Base-by-base conservation (phyloP, 2,329 filamentous ascomycete genomes). In the Aspergillus tubingensis region DNA sequence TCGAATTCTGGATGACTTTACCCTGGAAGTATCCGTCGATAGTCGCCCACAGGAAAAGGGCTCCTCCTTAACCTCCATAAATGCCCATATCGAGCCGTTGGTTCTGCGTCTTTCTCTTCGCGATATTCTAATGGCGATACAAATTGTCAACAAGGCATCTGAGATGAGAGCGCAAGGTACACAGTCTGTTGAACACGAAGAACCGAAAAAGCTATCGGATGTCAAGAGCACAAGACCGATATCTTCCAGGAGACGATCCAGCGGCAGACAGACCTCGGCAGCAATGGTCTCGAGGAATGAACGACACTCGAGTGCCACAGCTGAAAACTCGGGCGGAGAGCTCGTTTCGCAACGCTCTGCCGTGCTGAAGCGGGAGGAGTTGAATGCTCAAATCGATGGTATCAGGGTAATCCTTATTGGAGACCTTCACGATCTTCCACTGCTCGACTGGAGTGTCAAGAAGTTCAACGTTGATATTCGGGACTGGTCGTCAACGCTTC, bases 1-100 rank as follows among this genome's bases (percentile, higher is more conserved):
- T 50, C 88, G 95, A 17, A 96, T 99, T 62, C 86, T 99, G 32
- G 96, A 99, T 72, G 93, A 99, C 76, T 99, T 99, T 74, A 96
- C 92, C 2, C 82, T 98, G 8, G 91, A 95, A 64, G 83, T 96
- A 68, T 95, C 91, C 2, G 87, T 99, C 81, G 94, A 99, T 70
- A 88, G 86, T 66, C 81, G 85, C 43, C 80, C 83, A 2, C 83
- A 88, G 70, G 84, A 84, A 27, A 82, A 81, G 62, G 82, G 83
- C 23, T 84, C 85, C 11, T 83, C 85, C 1, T 69, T 88, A 38
- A 95, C 88, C 3, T 95, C 86, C 66, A 94, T 99, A 56, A 88
- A 91, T 67, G 84, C 96, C 13, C 91, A 96, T 39, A 83, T 99
- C 50, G 94, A 99, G 71, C 95, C 96, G 2, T 83, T 99, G 25